Percentiles rank a stretch among this genome's conserved stretches.
Conservation (phyloP, 768 basidiomycete species). For the Amanita fuliginea region DNA sequence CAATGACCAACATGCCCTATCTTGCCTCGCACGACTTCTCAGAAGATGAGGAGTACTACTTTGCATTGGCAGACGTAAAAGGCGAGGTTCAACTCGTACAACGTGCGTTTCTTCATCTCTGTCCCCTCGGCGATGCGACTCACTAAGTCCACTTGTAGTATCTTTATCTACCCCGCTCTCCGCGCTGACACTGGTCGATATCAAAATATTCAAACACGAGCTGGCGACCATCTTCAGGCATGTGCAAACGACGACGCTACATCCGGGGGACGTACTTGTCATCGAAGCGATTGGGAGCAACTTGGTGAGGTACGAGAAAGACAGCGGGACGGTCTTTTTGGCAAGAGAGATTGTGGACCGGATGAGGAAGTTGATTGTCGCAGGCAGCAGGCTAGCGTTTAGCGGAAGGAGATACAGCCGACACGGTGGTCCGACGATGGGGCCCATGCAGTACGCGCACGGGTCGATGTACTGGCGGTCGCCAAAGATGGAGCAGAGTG, state of each 20-base stretch:
- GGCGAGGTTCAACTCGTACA: constrained; percentile 52
- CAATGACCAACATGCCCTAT: constrained; percentile 18
- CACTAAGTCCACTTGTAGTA: constrained; percentile 16
- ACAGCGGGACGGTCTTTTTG: constrained; percentile 48
- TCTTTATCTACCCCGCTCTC: constrained; percentile 29
- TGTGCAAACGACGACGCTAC: constrained; percentile 29
- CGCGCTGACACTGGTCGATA: constrained; percentile 32
- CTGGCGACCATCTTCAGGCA: constrained; percentile 57
- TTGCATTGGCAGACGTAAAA: constrained; percentile 48
- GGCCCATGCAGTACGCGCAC: background rate
- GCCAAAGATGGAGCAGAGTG: background rate
- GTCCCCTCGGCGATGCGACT: constrained; percentile 3
- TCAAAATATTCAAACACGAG: constrained; percentile 50
- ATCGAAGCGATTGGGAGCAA: constrained; percentile 39
- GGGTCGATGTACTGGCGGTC: background rate
- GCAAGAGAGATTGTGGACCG: constrained; percentile 39
- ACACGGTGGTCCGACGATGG: background rate
- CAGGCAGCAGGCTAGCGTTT: background rate
- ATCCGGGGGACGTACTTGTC: constrained; percentile 40
- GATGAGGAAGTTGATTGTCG: constrained; percentile 24
- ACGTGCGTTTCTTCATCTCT: constrained; percentile 33
- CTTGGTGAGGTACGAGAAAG: constrained; percentile 43
- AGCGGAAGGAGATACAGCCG: background rate
- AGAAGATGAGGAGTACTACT: constrained; percentile 20
- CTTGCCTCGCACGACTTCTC: constrained; percentile 9